A percentile compares a stretch with the other conserved stretches of the same genome.
Conservation (phyloP, 2,329 filamentous ascomycete genomes). For the Dactylellina cionopaga region DNA sequence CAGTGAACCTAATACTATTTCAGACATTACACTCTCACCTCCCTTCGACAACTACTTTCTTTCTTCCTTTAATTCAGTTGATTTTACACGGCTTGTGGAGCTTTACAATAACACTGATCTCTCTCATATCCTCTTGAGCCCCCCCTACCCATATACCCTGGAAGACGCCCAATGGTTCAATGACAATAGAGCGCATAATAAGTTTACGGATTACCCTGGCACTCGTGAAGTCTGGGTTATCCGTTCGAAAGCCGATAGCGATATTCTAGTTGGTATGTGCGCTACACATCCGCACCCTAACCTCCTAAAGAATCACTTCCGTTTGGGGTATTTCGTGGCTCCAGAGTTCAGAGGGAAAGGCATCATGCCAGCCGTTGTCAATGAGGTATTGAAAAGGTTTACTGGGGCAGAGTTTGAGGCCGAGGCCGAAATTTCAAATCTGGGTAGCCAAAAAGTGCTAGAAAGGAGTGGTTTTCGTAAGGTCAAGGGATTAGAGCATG, state of each 20-base stretch:
- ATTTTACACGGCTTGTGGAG: constrained; percentile 33
- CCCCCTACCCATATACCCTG: constrained; percentile 38
- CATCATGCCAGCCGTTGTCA: constrained; percentile 26
- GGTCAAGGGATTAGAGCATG: constrained; percentile 5
- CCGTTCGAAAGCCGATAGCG: constrained; percentile 19
- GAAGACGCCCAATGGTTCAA: constrained; percentile 42
- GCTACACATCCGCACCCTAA: constrained; percentile 6
- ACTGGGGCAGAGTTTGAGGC: constrained; percentile 34
- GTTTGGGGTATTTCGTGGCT: constrained; percentile 40
- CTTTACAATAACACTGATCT: constrained; percentile 39
- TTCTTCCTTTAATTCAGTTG: constrained; percentile 15
- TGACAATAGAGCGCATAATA: constrained; percentile 11
- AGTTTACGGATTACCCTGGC: constrained; percentile 11
- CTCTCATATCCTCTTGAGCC: constrained; percentile 18
- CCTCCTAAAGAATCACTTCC: neutral
- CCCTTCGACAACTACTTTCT: constrained; percentile 44
- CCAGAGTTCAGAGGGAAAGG: constrained; percentile 42
- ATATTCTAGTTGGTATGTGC: constrained; percentile 29
- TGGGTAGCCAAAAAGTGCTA: constrained; percentile 34
- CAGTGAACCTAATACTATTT: neutral
- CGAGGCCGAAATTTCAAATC: constrained; percentile 26
- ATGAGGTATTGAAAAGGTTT: constrained; percentile 29
- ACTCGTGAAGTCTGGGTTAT: constrained; percentile 32
- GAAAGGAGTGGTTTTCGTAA: constrained; percentile 29
- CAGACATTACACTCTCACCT: constrained; percentile 15